Evolutionary conservation across 2,329 filamentous ascomycete species (phyloP), one percentile per base, ranked within the genome.

Genomic region (Phialophora expanda): DNA sequence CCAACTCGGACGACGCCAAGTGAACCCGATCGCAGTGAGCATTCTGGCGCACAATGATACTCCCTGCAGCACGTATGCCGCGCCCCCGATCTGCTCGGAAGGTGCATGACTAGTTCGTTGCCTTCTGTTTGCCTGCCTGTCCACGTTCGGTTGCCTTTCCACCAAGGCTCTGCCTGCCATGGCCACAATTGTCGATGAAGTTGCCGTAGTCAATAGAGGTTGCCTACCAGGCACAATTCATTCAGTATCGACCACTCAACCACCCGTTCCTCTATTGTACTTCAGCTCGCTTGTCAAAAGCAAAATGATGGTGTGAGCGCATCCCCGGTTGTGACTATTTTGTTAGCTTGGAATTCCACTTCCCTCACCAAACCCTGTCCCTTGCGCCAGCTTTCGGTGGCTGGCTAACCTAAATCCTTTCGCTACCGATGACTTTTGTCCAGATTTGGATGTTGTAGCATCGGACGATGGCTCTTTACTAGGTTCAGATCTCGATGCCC

Each of bases 401-500:
- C 48, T 55, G 28, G 53, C 53, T 55, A 20, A 32, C n/a, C 53
- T 32, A 55, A 34, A 32, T 30, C 26, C 53, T 34, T 55, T 28
- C 28, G 53, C 53, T 55, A 32, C 28, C 53, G 53, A 55, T 14
- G 28, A 12, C 53, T 32, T 55, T 34, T 26, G 48, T 51, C 48
- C 24, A 14, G 9, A 51, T 51, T 51, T 26, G 48, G 48, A 14
- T 22, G 48, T 51, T 51, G 20, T 22, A 51, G 48, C n/a, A 51
- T 51, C 48, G 48, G 17, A 7, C 1, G n/a, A n/a, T 24, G 50
- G 5, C 53, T 55, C 14, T 55, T 22, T 20, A 20, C 28, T 55
- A 55, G 38, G 55, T 28, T 57, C 30, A 17, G 55, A 57, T 57
- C 55, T 57, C 34, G 30, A 41, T 41, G 32, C 32, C 55, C 55